Percentiles rank a stretch among this genome's conserved stretches.
phyloP scores from a whole-genome alignment of 2,329 filamentous ascomycete genomes.

The Rutstroemia sp. region DNA sequence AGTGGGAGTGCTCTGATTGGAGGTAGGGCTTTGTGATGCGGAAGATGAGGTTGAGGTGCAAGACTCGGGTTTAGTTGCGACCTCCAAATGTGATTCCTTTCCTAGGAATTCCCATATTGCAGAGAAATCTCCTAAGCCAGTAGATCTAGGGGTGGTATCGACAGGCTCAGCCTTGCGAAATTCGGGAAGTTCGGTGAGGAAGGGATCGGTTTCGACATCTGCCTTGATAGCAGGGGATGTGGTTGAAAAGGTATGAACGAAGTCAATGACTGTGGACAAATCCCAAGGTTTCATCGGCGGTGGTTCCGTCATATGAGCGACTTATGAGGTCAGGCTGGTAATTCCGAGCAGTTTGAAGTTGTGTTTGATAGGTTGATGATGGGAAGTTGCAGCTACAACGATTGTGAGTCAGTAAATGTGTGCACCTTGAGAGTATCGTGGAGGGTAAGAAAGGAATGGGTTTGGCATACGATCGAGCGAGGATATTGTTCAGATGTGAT shows the following conservation, averaged over 20 bases:
- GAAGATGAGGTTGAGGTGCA: not conserved
- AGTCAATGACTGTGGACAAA: slow-evolving; percentile 8
- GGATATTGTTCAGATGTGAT: not conserved
- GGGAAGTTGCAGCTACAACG: not conserved
- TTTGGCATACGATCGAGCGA: not conserved
- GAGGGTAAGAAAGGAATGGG: too few species aligned
- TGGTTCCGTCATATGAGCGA: slow-evolving; percentile 1
- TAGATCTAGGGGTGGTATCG: not conserved
- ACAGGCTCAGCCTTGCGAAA: not conserved
- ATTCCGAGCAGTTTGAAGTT: not conserved
- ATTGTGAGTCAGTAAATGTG: not conserved
- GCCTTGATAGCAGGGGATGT: not conserved
- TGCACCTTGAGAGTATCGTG: too few species aligned
- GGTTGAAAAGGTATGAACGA: slow-evolving; percentile 2
- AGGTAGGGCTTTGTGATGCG: not conserved
- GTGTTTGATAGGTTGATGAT: not conserved
- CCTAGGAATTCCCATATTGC: not conserved
- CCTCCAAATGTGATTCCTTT: not conserved
- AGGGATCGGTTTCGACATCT: not conserved
- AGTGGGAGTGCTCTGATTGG: not conserved
- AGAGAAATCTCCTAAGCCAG: slow-evolving; percentile 2
- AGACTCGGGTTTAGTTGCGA: not conserved
- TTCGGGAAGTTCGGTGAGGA: not conserved
- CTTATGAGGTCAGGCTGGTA: not conserved
- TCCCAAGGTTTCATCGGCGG: slow-evolving; percentile 5